Percentiles rank a stretch among this genome's conserved stretches.
phyloP scores from a whole-genome alignment of 495 filamentous ascomycete genomes.

The Schizothecium vesticola region DNA sequence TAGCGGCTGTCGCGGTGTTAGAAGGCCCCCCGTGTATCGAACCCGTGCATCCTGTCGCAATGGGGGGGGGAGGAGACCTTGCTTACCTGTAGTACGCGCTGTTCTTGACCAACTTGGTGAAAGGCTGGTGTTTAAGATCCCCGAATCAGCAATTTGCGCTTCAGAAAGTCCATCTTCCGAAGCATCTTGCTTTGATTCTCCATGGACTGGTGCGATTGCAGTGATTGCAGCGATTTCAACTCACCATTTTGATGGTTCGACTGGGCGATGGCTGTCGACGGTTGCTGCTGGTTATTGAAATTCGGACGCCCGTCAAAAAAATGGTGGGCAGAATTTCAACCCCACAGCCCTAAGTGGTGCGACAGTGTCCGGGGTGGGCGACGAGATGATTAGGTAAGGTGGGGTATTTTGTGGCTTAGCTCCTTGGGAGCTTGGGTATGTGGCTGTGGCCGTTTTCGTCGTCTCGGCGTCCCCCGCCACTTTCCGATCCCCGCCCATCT shows the following conservation, averaged over 20 bases:
- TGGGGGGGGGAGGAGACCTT: background rate
- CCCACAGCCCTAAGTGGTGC: conserved; percentile 34
- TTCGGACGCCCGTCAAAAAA: conserved; percentile 23
- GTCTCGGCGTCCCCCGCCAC: background rate
- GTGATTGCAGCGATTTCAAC: conserved; percentile 27
- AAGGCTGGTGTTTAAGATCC: conserved; percentile 59
- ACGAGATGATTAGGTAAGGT: conserved; percentile 6
- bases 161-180: conserved; percentile 73
- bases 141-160: conserved; percentile 99
- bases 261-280: conserved; percentile 27
- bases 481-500: background rate
- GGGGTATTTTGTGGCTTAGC: background rate
- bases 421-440: background rate
- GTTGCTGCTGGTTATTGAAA: conserved; percentile 30
- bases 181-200: conserved; percentile 95
- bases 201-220: background rate
- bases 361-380: conserved; percentile 18
- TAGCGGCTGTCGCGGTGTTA: conserved; percentile 62
- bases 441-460: background rate
- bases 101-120: conserved; percentile 95
- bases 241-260: conserved; percentile 56
- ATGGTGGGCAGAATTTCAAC: conserved; percentile 31
- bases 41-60: background rate
- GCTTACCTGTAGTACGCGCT: conserved; percentile 94
- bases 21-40: background rate